Base-by-base conservation (phyloP, 2,329 filamentous ascomycete species). In the Aspergillus puulaauensis region DNA sequence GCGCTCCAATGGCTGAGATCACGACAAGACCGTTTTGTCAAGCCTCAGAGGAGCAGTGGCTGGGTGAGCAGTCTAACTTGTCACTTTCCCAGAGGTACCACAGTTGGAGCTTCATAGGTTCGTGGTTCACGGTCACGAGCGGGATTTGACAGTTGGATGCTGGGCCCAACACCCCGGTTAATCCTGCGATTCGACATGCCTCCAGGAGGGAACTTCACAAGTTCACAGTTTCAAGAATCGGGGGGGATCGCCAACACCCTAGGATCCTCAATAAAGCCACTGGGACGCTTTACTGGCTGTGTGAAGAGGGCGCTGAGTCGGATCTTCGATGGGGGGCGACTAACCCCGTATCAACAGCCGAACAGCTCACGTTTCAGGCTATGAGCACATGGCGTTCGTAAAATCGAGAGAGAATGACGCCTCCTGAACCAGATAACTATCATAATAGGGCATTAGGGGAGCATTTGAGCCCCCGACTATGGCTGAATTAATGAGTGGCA, bases 11-110 rank as follows among this genome's bases (percentile, higher is more conserved):
- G 33, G 40, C 40, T 46, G 52, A 52, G 44, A 56, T 59, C 46
- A 59, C 41, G 40, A 52, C 56, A 47, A 55, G 52, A 48, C 47
- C 46, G 27, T 27, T 35, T 31, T 54, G 44, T 48, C 23, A 49
- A 54, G 50, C 35, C 50, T 52, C 52, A 11, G 41, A 27, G 31
- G 33, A 49, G 35, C 27, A 53, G 48, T 45, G 51, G 52, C 48
- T 44, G 21, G 54, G 35, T 41, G 31, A 48, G 49, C 40, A 52
- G 33, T 52, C 54, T 46, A 58, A 60, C 54, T 53, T 56, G 58
- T 57, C 58, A 52, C 57, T 63, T 57, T 54, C 48, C 39, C 54
- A 60, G 56, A 63, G 46, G 59, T 63, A 63, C 62, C 61, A 61
- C 52, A 63, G 53, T 60, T 57, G 57, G 59, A 54, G 54, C 51